These are phyloP conservation scores for Saccharomycopsis hybrid DNA, from an alignment of 1,139 yeast species.

Conservation along the genomic window DNA sequence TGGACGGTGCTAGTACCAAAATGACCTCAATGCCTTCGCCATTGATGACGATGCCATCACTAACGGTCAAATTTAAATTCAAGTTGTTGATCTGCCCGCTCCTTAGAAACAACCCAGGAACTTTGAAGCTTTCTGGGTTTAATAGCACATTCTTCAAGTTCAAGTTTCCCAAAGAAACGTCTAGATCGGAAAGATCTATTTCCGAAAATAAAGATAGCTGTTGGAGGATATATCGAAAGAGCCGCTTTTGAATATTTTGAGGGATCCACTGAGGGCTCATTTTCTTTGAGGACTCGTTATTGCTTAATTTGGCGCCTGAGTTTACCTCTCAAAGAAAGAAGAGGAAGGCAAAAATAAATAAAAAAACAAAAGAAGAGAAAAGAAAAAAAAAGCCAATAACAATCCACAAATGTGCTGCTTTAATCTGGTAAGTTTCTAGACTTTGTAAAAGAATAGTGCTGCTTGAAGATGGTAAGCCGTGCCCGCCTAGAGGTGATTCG, in stretches of 20 bases:
- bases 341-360: too few relatives aligned
- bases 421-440: too few relatives aligned
- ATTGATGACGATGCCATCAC: conserved; percentile 61
- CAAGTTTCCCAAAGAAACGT: conserved; percentile 64
- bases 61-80: conserved; percentile 44
- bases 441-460: too few relatives aligned
- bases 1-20: conserved; percentile 12
- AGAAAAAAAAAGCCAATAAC: too few relatives aligned
- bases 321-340: too few relatives aligned
- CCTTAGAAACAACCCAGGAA: conserved; percentile 63
- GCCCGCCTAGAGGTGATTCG: too few relatives aligned
- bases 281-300: background rate
- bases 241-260: conserved; percentile 73
- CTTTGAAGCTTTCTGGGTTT: conserved; percentile 63
- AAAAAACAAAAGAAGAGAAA: too few relatives aligned
- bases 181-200: conserved; percentile 72
- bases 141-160: conserved; percentile 58
- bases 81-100: conserved; percentile 56
- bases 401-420: too few relatives aligned
- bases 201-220: conserved; percentile 81
- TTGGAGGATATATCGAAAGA: conserved; percentile 70
- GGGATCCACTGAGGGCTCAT: conserved; percentile 78
- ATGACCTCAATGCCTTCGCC: conserved; percentile 36
- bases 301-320: too few relatives aligned
- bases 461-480: too few relatives aligned